phyloP scores from a whole-genome alignment of 1,139 yeast species.

The Diutina rugosa region DNA sequence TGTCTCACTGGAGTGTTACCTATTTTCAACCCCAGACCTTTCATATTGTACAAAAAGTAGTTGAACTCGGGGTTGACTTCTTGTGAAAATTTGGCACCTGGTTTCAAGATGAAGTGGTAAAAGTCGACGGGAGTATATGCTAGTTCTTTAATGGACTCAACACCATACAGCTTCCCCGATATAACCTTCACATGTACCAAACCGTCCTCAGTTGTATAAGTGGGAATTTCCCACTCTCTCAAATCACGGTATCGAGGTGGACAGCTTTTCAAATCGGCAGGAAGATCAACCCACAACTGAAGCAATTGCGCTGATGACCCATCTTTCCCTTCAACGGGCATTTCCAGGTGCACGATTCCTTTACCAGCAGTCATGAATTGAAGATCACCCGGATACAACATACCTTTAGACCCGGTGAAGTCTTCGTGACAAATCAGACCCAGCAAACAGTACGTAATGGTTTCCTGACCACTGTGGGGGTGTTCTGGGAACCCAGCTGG shows the following conservation, averaged over 20 bases:
- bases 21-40: conserved; percentile 42
- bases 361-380: conserved; percentile 95
- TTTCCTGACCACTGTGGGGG: conserved; percentile 89
- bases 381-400: conserved; percentile 71
- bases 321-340: conserved; percentile 54
- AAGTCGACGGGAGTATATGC: conserved; percentile 80
- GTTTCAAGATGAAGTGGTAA: conserved; percentile 53
- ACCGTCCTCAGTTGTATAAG: conserved; percentile 48
- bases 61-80: conserved; percentile 51
- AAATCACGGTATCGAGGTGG: conserved; percentile 78
- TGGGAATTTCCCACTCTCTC: conserved; percentile 58
- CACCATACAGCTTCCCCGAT: conserved; percentile 68
- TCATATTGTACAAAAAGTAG: conserved; percentile 56
- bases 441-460: conserved; percentile 59
- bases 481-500: conserved; percentile 75
- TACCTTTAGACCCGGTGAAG: conserved; percentile 74
- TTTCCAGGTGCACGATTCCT: conserved; percentile 78
- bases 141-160: conserved; percentile 60
- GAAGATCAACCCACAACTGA: conserved; percentile 90
- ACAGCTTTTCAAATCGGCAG: conserved; percentile 50
- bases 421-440: conserved; percentile 88
- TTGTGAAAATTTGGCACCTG: conserved; percentile 60
- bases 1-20: conserved; percentile 23
- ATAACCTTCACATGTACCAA: conserved; percentile 61
- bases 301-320: conserved; percentile 55